Base-by-base conservation (phyloP, 164 flowering plant genomes). In the Tetracentron sinense region DNA sequence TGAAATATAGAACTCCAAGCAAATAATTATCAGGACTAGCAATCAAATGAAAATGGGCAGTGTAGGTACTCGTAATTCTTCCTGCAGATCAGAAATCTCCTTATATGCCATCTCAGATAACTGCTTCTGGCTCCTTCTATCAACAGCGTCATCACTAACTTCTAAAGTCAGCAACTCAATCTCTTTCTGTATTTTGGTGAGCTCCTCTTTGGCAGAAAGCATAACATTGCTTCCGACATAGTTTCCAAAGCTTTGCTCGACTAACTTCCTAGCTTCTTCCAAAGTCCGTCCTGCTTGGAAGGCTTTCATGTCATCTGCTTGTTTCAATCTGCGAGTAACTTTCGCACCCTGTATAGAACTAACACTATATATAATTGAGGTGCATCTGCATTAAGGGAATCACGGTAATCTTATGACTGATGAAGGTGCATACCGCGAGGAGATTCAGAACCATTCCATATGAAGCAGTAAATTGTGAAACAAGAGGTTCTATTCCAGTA, bases 381-480 rank as follows among this genome's bases (percentile, higher is more conserved):
- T 33, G 42, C 30, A 61, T 53, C 42, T 26, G 54, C 19, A 54
- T 42, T 2, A 29, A 44, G 21, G 20, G 42, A 27, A 20, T 42
- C 31, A 60, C 22, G 52, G 19, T 30, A 63, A 56, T 25, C 20
- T 59, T 59, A 23, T 29, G n/a, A 58, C 29, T 27, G 7, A 35
- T 50, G 53, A 67, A 53, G 70, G 59, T 30, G 61, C 81, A 46
- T 77, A 86, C 98, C 23, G 85, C 87, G 62, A 90, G 85, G 74
- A 94, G 97, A 81, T 94, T 93, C 58, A 93, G 78, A 73, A 93
- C 98, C 98, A 94, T 94, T 64, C 98, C 97, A 78, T 94, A 94
- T 26, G 98, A 94, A 72, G 97, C 97, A 62, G 87, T 89, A 69
- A 94, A 94, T 75, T 90, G 98, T 65, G 98, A 93, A 42, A 89